Evolutionary conservation across 306 rosid species (phyloP).

Genomic region (Acacia acuminata): DNA sequence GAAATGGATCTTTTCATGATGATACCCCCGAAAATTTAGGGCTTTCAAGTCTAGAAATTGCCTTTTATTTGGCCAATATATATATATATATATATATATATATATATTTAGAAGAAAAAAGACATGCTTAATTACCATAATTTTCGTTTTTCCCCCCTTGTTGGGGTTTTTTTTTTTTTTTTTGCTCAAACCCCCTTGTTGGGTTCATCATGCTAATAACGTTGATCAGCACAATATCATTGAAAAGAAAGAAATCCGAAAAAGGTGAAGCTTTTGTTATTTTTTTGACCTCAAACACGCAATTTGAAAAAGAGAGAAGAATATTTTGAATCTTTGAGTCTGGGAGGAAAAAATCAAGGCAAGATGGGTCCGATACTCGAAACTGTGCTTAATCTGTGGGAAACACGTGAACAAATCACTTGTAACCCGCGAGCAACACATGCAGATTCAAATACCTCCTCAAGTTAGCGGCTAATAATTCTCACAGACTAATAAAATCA

Average conservation of each 20-base stretch:
- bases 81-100: no score
- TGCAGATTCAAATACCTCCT: constrained; percentile 31
- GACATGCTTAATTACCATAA: not conserved
- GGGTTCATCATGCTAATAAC: constrained; percentile 36
- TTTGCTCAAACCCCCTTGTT: not conserved
- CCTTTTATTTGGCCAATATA: constrained; percentile 13
- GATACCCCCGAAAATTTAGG: constrained; percentile 28
- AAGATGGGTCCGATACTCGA: constrained; percentile 21
- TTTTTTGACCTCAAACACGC: constrained; percentile 44
- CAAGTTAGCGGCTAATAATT: no score
- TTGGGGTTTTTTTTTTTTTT: no score
- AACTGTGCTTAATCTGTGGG: constrained; percentile 33
- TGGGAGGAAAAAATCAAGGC: constrained; percentile 23
- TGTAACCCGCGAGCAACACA: constrained; percentile 17
- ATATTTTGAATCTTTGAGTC: constrained; percentile 3
- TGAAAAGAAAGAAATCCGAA: constrained; percentile 26
- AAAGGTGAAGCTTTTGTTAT: constrained; percentile 39
- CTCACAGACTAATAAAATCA: no score
- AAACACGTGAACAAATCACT: constrained; percentile 34
- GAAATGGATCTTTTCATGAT: constrained; percentile 24
- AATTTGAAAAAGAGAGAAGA: constrained; percentile 34
- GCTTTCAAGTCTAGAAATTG: constrained; percentile 18
- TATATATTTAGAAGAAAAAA: constrained; percentile 28
- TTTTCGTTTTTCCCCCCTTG: not conserved
- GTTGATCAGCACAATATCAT: constrained; percentile 35